A percentile compares a stretch with the other conserved stretches of the same genome.
Evolutionary conservation across 1,284 basidiomycete species (phyloP).

Genomic region (Anthracocystis walkeri): DNA sequence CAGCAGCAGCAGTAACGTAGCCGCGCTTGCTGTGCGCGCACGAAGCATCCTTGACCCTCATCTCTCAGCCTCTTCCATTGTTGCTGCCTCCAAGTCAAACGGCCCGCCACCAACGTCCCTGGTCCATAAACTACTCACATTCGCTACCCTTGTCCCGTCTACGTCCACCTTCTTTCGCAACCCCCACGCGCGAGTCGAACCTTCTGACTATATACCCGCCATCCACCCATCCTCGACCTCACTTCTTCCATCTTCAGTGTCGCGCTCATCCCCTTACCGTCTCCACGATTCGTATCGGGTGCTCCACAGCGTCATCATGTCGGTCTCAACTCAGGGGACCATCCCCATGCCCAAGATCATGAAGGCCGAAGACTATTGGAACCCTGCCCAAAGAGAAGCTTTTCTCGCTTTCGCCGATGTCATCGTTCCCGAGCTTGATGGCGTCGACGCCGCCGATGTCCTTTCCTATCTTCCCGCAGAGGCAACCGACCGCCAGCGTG

Average conservation of each 20-base stretch:
- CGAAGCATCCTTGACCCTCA: slow-evolving; percentile 2
- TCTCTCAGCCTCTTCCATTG: not conserved
- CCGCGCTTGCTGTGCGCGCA: slow-evolving; percentile 2
- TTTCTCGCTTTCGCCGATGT: slow-evolving; percentile 65
- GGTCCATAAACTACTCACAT: no score
- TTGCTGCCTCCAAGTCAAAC: no score
- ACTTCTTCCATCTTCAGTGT: not conserved
- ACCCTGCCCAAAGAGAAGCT: slow-evolving; percentile 43
- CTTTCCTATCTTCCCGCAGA: slow-evolving; percentile 54
- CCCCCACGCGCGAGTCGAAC: no score
- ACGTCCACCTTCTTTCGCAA: no score
- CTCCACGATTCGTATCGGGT: not conserved
- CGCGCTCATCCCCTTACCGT: no score
- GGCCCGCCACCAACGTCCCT: no score
- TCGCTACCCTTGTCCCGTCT: no score
- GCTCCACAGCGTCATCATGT: slow-evolving; percentile 22
- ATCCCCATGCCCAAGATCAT: slow-evolving; percentile 44
- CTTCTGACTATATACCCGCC: not conserved
- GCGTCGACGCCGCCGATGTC: slow-evolving; percentile 55
- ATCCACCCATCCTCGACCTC: not conserved
- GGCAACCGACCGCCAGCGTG: slow-evolving; percentile 58
- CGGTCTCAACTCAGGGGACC: slow-evolving; percentile 14
- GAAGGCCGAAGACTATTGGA: slow-evolving; percentile 55
- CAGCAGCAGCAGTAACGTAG: no score
- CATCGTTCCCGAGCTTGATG: slow-evolving; percentile 59